These are phyloP conservation scores for Cytospora chrysosperma DNA, from an alignment of 2,329 filamentous ascomycete genomes.

Conservation along the genomic window DNA sequence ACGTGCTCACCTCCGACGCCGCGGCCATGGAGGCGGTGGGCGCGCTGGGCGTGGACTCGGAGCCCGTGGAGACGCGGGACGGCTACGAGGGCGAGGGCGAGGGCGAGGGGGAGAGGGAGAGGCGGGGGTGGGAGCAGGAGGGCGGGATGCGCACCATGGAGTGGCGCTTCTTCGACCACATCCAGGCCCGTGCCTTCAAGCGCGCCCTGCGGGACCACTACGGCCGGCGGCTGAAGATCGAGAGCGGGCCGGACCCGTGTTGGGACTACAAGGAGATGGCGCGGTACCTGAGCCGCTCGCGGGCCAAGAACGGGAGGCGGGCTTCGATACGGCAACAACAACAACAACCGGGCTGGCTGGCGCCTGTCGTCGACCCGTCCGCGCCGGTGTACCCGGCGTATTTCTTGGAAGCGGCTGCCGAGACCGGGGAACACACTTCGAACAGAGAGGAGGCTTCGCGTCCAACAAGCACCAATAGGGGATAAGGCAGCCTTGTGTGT, in stretches of 20 bases:
- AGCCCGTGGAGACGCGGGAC: background rate
- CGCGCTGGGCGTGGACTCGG: background rate
- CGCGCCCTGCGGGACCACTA: background rate
- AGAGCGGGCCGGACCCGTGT: constrained; percentile 4
- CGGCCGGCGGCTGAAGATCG: background rate
- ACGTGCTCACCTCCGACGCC: background rate
- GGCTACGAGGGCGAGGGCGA: too few relatives aligned
- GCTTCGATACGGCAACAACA: too few relatives aligned
- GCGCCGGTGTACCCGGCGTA: background rate
- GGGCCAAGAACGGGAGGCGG: too few relatives aligned
- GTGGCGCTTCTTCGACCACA: constrained; percentile 4
- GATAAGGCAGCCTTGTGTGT: background rate
- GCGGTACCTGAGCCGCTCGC: background rate
- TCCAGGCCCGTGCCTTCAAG: background rate
- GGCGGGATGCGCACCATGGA: background rate
- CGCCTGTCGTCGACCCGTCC: background rate
- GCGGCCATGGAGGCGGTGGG: background rate
- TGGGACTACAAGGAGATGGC: background rate
- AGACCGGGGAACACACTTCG: background rate
- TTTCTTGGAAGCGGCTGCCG: background rate
- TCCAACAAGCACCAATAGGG: background rate
- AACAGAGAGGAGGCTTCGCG: background rate
- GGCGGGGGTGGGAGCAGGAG: background rate
- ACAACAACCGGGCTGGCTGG: background rate
- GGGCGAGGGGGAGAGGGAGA: background rate